Percentiles rank a stretch among this genome's conserved stretches.
Conservation (phyloP, 2,329 filamentous ascomycete genomes). For the Verticillium klebahnii region DNA sequence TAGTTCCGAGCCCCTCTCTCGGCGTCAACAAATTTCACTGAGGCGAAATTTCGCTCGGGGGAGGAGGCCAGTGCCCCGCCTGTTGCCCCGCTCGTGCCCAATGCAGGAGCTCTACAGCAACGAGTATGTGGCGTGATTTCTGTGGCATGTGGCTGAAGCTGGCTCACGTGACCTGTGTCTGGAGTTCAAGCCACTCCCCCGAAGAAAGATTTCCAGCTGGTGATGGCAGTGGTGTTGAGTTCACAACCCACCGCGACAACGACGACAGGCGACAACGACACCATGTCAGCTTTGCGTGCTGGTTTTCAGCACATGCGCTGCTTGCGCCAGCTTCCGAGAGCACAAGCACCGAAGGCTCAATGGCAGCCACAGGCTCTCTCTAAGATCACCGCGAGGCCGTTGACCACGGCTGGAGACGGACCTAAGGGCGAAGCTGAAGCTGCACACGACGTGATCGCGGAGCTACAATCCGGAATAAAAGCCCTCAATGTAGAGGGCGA, state of each 20-base stretch:
- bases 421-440: constrained; percentile 14
- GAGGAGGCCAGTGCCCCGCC: neutral
- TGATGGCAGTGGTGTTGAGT: neutral
- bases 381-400: constrained; percentile 20
- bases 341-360: constrained; percentile 23
- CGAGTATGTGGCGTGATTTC: neutral
- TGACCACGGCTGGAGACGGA: constrained; percentile 15
- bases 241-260: neutral
- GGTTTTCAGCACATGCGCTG: constrained; percentile 31
- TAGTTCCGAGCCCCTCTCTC: neutral
- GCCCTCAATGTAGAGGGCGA: neutral
- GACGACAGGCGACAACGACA: constrained; percentile 14
- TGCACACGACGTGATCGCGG: constrained; percentile 4
- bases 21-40: constrained; percentile 2
- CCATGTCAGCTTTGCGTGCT: constrained; percentile 29
- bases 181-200: neutral
- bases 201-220: constrained; percentile 12
- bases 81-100: constrained; percentile 3
- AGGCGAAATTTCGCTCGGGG: neutral
- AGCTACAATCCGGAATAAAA: neutral
- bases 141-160: neutral
- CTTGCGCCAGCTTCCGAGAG: constrained; percentile 21
- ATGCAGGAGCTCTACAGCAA: constrained; percentile 2
- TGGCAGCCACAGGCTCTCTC: constrained; percentile 15
- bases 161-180: neutral